These are phyloP conservation scores for Ochromonas danica DNA, from an alignment of 108 stramenopile species.

Conservation along the genomic window DNA sequence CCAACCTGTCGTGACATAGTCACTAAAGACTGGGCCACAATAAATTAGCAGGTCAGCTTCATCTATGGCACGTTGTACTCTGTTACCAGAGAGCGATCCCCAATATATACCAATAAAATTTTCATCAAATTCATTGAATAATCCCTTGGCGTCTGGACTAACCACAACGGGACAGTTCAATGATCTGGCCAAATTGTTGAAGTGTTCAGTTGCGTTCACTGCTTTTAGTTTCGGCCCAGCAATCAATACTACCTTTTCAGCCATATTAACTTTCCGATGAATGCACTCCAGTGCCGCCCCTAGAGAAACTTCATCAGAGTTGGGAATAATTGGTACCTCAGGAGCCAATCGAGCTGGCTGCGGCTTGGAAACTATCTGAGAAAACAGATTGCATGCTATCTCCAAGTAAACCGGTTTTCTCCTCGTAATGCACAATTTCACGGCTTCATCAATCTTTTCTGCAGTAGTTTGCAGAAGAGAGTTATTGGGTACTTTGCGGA, in stretches of 20 bases:
- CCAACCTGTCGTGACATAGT: neutral
- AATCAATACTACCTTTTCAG: neutral
- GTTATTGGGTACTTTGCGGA: neutral
- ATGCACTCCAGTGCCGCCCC: too few relatives aligned
- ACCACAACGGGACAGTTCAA: neutral
- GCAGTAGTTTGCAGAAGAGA: neutral
- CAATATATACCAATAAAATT: neutral
- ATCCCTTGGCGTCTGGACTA: neutral
- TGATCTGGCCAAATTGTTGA: neutral
- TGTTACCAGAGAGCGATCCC: neutral
- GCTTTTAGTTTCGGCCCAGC: neutral
- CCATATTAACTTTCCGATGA: too few relatives aligned
- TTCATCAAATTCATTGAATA: neutral
- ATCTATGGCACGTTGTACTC: neutral
- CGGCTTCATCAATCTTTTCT: conserved; percentile 8
- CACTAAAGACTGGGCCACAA: neutral
- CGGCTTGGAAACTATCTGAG: neutral
- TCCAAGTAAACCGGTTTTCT: conserved; percentile 11
- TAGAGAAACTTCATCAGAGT: too few relatives aligned
- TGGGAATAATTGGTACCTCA: too few relatives aligned
- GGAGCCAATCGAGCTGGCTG: too few relatives aligned
- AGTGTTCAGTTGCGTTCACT: neutral
- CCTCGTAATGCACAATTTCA: neutral
- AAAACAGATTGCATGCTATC: neutral
- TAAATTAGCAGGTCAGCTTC: neutral